Evolutionary conservation across 192 early-diverging fungal genomes (phyloP).

Genomic region (Backusella parvicylindrica): DNA sequence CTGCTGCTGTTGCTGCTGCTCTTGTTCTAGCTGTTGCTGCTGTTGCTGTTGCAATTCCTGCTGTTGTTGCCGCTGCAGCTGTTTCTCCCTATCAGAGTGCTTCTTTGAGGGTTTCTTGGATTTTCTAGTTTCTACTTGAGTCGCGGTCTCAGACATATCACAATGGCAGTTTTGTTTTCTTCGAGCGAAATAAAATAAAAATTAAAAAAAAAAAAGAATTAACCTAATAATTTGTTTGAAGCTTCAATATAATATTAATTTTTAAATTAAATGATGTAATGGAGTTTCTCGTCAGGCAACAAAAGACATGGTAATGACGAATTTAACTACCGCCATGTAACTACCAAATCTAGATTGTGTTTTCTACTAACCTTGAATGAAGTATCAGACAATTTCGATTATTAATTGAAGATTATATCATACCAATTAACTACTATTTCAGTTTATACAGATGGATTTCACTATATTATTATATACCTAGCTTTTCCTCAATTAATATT

Average conservation of each 20-base stretch:
- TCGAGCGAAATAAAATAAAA: background rate
- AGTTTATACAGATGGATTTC: no score
- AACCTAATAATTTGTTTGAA: background rate
- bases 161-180: background rate
- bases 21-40: background rate
- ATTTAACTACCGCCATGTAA: background rate
- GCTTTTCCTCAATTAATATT: background rate
- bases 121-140: background rate
- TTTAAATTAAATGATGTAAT: slow-evolving; percentile 4
- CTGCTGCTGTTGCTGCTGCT: background rate
- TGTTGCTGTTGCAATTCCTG: background rate
- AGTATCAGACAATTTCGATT: background rate
- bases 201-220: background rate
- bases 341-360: background rate
- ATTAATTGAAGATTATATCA: background rate
- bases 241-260: background rate
- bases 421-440: no score
- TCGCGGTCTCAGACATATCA: background rate
- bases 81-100: background rate
- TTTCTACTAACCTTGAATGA: background rate
- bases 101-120: background rate
- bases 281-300: background rate
- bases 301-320: background rate
- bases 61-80: background rate
- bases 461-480: background rate